Conservation (phyloP, 768 basidiomycete genomes). For the Tricholoma terreum region DNA sequence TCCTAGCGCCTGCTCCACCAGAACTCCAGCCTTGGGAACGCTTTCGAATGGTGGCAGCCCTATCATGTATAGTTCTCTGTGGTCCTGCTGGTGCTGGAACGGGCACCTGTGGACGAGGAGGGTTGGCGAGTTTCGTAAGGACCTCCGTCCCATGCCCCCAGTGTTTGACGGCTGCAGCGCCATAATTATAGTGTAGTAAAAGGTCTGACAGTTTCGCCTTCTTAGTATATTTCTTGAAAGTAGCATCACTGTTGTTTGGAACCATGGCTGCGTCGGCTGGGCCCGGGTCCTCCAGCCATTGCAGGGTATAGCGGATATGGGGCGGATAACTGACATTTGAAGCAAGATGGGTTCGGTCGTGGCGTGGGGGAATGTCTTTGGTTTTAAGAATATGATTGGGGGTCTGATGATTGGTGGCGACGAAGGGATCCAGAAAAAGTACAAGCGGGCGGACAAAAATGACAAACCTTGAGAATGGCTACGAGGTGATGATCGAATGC, state of each 20-base stretch:
- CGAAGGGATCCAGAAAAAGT: neutral
- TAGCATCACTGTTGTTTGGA: neutral
- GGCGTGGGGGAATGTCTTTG: neutral
- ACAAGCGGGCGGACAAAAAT: neutral
- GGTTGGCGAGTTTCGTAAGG: neutral
- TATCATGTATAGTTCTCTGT: too few species aligned
- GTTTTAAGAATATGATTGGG: neutral
- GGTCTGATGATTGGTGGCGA: neutral
- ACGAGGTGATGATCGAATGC: neutral
- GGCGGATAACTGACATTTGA: neutral
- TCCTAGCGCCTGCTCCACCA: too few species aligned
- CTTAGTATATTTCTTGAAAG: neutral
- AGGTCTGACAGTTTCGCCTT: too few species aligned
- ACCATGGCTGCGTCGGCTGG: neutral
- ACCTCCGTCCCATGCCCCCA: neutral
- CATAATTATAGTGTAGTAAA: too few species aligned
- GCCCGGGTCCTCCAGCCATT: neutral
- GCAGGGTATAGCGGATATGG: neutral
- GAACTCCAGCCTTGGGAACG: too few species aligned
- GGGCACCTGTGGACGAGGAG: too few species aligned
- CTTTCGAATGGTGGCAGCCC: too few species aligned
- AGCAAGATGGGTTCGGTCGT: neutral
- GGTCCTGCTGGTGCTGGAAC: too few species aligned
- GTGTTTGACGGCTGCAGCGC: too few species aligned
- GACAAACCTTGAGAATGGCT: neutral